Evolutionary conservation across 2,329 filamentous ascomycete genomes (phyloP).

Genomic region (Cordyceps militaris): DNA sequence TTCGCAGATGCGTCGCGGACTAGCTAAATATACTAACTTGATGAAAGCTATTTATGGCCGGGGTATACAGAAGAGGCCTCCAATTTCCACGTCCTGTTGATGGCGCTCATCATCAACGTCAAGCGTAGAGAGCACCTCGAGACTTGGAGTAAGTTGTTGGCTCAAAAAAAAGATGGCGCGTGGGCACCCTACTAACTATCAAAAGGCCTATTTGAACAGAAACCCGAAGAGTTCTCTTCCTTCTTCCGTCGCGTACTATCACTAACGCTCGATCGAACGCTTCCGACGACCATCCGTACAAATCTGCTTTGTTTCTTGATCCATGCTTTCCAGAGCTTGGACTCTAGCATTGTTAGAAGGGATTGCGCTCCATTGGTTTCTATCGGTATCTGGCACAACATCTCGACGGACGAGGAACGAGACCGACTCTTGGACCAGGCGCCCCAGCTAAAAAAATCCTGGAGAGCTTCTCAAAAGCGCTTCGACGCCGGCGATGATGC

Average conservation of each 20-base stretch:
- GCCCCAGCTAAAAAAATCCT: constrained; percentile 75
- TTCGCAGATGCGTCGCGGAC: not conserved
- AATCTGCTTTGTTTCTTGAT: constrained; percentile 88
- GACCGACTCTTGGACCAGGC: constrained; percentile 67
- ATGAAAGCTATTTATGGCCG: constrained; percentile 79
- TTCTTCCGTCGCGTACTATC: constrained; percentile 87
- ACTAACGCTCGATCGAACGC: constrained; percentile 67
- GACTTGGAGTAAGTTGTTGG: constrained; percentile 64
- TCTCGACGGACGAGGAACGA: constrained; percentile 69
- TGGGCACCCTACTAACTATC: constrained; percentile 16
- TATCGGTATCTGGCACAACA: constrained; percentile 91
- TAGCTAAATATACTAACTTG: constrained; percentile 19
- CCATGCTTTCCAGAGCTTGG: constrained; percentile 86
- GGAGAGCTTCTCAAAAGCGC: constrained; percentile 79
- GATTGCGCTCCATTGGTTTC: constrained; percentile 94
- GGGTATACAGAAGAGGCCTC: constrained; percentile 83
- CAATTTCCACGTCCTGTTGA: constrained; percentile 83
- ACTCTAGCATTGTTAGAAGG: constrained; percentile 81
- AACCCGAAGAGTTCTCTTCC: constrained; percentile 74
- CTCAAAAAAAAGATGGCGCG: not conserved
- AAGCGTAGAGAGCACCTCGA: constrained; percentile 82
- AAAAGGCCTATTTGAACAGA: constrained; percentile 66
- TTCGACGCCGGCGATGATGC: constrained; percentile 80
- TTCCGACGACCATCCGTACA: constrained; percentile 61
- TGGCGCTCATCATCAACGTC: constrained; percentile 78